Base-by-base conservation (phyloP, 306 rosid genomes). In the Ceratonia siliqua region DNA sequence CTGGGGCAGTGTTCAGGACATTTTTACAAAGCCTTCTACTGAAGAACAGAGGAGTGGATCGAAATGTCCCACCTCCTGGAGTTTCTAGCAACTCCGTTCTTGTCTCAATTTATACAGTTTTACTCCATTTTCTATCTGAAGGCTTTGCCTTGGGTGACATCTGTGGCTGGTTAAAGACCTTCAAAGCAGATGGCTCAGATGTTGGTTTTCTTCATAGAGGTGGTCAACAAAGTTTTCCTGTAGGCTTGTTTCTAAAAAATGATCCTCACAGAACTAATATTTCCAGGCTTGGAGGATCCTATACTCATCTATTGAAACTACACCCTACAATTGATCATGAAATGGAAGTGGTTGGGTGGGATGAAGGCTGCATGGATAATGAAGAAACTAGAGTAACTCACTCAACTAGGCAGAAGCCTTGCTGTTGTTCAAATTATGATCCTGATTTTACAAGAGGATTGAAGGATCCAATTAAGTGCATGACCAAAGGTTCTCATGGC, bases 171-270 rank as follows among this genome's bases (percentile, higher is more conserved):
- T 86, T 88, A 81, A 94, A 85, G 84, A 81, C 90, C 80, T 72
- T 85, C 79, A 88, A 86, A 81, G 68, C 72, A 14, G 73, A 75
- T 80, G 83, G 84, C 32, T 68, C 83, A 43, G 88, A 89, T 82
- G 83, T 85, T 83, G 99, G 97, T 78, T 94, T 94, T 85, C 95
- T 94, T 84, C 99, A 92, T 80, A 92, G 93, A 82, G 97, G 99
- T 39, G 97, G 97, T 76, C 87, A 90, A 61, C 95, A 82, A 79
- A 85, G 88, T 79, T 94, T 90, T 78, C 97, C 99, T 32, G 78
- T 85, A 28, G 87, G 81, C 61, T 74, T 93, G 76, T 87, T 93
- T 77, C 81, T 93, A 12, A 89, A 82, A 79, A 81, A 84, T 76
- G 91, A 88, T 79, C 84, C 97, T 42, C 97, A 84, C 66, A 86